A percentile compares a stretch with the other conserved stretches of the same genome.
These are phyloP conservation scores for Tylopilus felleus DNA, from an alignment of 768 basidiomycete genomes.

Conservation along the genomic window DNA sequence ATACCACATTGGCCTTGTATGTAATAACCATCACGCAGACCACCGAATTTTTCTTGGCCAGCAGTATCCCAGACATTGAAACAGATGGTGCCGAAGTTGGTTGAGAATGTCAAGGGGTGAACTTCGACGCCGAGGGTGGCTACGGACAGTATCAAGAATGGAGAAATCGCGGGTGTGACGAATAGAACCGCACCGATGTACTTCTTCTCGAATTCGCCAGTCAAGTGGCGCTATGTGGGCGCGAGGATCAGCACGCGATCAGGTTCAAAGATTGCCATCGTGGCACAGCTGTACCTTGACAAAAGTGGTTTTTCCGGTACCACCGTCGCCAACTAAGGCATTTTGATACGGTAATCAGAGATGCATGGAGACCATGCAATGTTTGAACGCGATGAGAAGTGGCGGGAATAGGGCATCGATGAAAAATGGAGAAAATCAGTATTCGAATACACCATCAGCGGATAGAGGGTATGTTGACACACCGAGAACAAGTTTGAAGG, in stretches of 20 bases:
- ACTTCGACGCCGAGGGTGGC: conserved; percentile 99
- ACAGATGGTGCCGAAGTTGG: conserved; percentile 98
- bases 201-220: conserved; percentile 99
- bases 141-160: conserved; percentile 33
- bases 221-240: conserved; percentile 81
- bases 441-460: conserved; percentile 8
- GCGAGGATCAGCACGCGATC: conserved; percentile 59
- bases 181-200: conserved; percentile 75
- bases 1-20: conserved; percentile 99
- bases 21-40: conserved; percentile 94
- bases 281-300: conserved; percentile 69
- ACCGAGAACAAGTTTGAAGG: conserved; percentile 99
- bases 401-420: conserved; percentile 47
- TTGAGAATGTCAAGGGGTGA: conserved; percentile 91
- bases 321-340: conserved; percentile 84
- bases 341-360: not conserved
- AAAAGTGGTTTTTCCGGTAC: conserved; percentile 97
- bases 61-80: conserved; percentile 99
- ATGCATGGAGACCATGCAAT: conserved; percentile 3
- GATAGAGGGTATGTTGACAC: conserved; percentile 30
- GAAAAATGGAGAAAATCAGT: conserved; percentile 34
- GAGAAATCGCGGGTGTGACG: conserved; percentile 10
- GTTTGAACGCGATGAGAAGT: conserved; percentile 9
- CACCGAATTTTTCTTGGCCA: conserved; percentile 99
- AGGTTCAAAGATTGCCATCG: conserved; percentile 19